Conservation (phyloP, 164 flowering plant genomes). For the Amborella trichopoda region DNA sequence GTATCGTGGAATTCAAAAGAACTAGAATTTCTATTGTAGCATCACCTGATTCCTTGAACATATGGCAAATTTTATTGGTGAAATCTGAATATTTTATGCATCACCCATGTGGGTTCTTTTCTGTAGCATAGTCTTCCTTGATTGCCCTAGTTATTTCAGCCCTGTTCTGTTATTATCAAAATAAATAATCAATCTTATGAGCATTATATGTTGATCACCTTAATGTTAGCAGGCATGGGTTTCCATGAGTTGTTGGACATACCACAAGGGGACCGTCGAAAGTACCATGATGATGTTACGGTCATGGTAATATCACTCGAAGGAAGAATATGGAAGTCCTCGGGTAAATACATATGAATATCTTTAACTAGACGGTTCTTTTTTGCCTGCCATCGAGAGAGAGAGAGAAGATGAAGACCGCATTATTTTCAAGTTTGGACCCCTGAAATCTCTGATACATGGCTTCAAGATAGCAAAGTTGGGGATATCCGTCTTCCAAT, state of each 20-base stretch:
- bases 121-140: too few species aligned
- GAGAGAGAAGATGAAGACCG: neutral
- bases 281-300: constrained; percentile 97
- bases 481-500: neutral
- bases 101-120: too few species aligned
- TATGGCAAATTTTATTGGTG: too few species aligned
- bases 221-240: constrained; percentile 71
- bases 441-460: too few species aligned
- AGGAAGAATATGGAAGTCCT: constrained; percentile 98
- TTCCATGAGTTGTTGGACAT: constrained; percentile 85
- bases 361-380: neutral
- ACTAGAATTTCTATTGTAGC: too few species aligned
- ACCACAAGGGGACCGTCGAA: constrained; percentile 97
- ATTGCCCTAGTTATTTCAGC: too few species aligned
- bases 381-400: constrained; percentile 4
- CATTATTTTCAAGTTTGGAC: constrained; percentile 1
- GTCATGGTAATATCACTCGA: constrained; percentile 95
- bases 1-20: too few species aligned
- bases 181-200: too few species aligned
- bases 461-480: too few species aligned
- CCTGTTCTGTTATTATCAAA: too few species aligned
- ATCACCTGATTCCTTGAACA: too few species aligned
- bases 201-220: neutral
- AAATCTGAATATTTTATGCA: too few species aligned
- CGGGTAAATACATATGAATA: constrained; percentile 71